A percentile compares a stretch with the other conserved stretches of the same genome.
phyloP scores from a whole-genome alignment of 345 rosid species.

The Hibiscus syriacus region DNA sequence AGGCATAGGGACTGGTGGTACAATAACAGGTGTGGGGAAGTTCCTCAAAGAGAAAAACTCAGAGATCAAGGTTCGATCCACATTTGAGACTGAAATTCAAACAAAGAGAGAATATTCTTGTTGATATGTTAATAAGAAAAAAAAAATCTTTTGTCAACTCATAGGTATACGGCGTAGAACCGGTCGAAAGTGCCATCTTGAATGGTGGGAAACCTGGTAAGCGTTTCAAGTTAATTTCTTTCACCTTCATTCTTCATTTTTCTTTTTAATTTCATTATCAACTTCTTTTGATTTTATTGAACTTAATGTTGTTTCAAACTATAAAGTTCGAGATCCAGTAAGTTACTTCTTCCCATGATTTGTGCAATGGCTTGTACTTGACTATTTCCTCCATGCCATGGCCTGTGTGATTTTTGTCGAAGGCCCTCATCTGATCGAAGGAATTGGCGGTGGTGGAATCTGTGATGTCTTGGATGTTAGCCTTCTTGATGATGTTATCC shows the following conservation, averaged over 20 bases:
- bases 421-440: slow-evolving; percentile 55
- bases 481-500: slow-evolving; percentile 47
- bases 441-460: slow-evolving; percentile 52
- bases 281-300: not conserved
- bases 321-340: not conserved
- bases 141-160: not conserved
- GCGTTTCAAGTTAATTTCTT: not conserved
- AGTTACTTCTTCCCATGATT: not conserved
- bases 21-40: slow-evolving; percentile 4
- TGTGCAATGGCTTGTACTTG: not conserved
- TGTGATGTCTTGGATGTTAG: slow-evolving; percentile 32
- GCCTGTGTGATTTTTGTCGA: not conserved
- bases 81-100: not conserved
- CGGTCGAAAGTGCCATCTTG: slow-evolving; percentile 31
- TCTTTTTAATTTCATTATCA: not conserved
- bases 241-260: not conserved
- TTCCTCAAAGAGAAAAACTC: not conserved
- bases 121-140: not conserved
- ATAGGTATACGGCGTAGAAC: slow-evolving; percentile 42
- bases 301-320: not conserved
- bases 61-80: not conserved
- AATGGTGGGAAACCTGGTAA: not conserved
- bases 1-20: slow-evolving; percentile 66
- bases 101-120: not conserved
- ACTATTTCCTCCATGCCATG: not conserved